Evolutionary conservation across 768 basidiomycete species (phyloP), one percentile per base, ranked within the genome.

Genomic region (Lanmaoa pseudosensibilis): DNA sequence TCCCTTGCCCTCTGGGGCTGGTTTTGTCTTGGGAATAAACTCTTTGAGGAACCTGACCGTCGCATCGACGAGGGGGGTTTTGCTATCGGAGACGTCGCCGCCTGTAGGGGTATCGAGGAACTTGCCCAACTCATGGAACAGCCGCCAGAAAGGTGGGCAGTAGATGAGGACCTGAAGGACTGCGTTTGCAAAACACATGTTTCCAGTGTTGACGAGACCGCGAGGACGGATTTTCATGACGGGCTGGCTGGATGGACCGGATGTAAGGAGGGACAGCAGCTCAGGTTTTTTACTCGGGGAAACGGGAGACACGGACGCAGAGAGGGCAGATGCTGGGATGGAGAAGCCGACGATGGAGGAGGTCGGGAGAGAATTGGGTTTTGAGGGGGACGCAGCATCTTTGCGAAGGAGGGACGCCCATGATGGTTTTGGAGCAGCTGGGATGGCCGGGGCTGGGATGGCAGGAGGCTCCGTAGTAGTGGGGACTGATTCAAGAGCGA

Each of bases 141-240:
- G 72, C 45, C 78, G 78, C 65, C 86, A 85, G 71, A 98, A 98
- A 1, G 90, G 92, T n/a, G 83, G 80, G 63, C 89, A 93, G 71
- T 94, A 96, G 1, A 95, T 82, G 30, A 99, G 79, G 2, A 90
- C 84, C 75, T 98, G 96, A 32, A 99, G 76, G 23, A 98, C 90
- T 0, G 94, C 86, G 65, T 98, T 99, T 30, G 94, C 94, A 68
- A 98, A 99, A 70, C 96, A 99, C 86, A 98, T 87, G 73, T 99
- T 99, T 1, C 96, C 95, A 3, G 84, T 88, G 72, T 99, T 99
- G 62, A 98, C 79, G 47, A 99, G 75, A 5, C 96, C 96, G 15
- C 95, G 79, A 1, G 92, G 84, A 8, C 79, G 76, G 34, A 91
- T 81, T 46, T 70, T 72, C 36, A 69, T 55, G 37, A 25, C 8